A percentile compares a stretch with the other conserved stretches of the same genome.
Evolutionary conservation across 192 early-diverging fungal genomes (phyloP).

Genomic region (Coemansia sp.): DNA sequence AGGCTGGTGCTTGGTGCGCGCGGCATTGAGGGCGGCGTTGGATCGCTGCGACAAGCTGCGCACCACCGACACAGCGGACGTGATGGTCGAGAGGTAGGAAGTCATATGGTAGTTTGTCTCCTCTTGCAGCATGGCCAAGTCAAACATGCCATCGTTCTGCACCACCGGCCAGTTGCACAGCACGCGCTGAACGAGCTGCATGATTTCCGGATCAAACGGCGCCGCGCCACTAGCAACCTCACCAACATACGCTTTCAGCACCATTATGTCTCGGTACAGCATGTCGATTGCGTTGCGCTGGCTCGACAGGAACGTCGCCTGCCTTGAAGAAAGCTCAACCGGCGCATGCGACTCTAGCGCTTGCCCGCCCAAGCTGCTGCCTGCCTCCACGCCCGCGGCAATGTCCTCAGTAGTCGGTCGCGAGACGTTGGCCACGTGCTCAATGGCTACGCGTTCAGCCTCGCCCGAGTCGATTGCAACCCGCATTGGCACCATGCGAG

Average conservation of each 20-base stretch:
- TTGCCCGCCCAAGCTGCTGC: not conserved
- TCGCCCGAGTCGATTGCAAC: constrained; percentile 43
- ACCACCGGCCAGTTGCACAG: constrained; percentile 43
- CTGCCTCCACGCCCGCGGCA: not conserved
- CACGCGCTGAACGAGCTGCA: constrained; percentile 47
- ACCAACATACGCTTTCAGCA: constrained; percentile 40
- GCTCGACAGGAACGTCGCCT: constrained; percentile 39
- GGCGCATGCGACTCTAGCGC: not conserved
- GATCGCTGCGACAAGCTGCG: constrained; percentile 33
- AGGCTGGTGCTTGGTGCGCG: constrained; percentile 27
- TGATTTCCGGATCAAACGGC: constrained; percentile 39
- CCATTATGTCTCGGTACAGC: constrained; percentile 33
- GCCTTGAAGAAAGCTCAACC: constrained; percentile 9
- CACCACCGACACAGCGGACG: constrained; percentile 20
- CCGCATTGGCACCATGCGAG: constrained; percentile 26
- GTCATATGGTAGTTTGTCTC: constrained; percentile 45
- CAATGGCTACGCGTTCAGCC: constrained; percentile 46
- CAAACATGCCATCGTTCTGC: constrained; percentile 32
- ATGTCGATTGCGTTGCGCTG: constrained; percentile 47
- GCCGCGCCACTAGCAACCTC: constrained; percentile 33
- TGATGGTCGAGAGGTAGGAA: constrained; percentile 25
- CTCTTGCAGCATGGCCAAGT: constrained; percentile 42
- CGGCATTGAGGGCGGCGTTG: constrained; percentile 27
- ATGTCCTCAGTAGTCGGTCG: constrained; percentile 11
- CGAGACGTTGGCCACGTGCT: constrained; percentile 38